Conservation (phyloP, 495 filamentous ascomycete species). For the Talaromyces trachyspermus region DNA sequence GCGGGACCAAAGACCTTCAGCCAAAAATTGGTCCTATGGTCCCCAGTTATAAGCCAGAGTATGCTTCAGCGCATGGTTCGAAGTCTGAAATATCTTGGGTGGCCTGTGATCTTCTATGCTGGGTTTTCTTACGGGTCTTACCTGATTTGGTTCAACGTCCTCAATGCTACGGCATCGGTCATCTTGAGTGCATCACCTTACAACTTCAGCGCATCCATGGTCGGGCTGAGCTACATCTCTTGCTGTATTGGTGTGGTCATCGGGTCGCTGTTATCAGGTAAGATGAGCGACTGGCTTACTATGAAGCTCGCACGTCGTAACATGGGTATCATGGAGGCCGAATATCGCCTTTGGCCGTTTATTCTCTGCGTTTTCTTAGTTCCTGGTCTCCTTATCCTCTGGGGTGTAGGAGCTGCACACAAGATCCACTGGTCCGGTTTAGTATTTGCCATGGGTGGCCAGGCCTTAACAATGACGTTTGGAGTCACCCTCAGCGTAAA, state of each 20-base stretch:
- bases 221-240: neutral
- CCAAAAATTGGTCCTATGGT: constrained; percentile 33
- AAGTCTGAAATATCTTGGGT: constrained; percentile 39
- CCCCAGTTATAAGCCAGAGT: constrained; percentile 40
- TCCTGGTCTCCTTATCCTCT: constrained; percentile 16
- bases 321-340: neutral
- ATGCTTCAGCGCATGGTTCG: constrained; percentile 37
- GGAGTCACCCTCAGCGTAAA: constrained; percentile 53
- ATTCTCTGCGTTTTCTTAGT: neutral
- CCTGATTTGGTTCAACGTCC: constrained; percentile 59
- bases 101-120: constrained; percentile 59
- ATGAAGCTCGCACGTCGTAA: neutral
- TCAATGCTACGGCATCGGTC: constrained; percentile 57
- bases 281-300: neutral
- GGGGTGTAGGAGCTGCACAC: neutral
- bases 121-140: constrained; percentile 60
- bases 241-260: neutral
- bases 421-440: constrained; percentile 36
- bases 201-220: neutral
- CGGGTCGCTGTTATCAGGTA: neutral
- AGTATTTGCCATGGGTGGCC: constrained; percentile 53
- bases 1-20: neutral
- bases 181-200: constrained; percentile 38
- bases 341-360: neutral
- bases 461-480: constrained; percentile 49